Conservation (phyloP, 352 stramenopile genomes). For the Thalassiosira mediterranea region DNA sequence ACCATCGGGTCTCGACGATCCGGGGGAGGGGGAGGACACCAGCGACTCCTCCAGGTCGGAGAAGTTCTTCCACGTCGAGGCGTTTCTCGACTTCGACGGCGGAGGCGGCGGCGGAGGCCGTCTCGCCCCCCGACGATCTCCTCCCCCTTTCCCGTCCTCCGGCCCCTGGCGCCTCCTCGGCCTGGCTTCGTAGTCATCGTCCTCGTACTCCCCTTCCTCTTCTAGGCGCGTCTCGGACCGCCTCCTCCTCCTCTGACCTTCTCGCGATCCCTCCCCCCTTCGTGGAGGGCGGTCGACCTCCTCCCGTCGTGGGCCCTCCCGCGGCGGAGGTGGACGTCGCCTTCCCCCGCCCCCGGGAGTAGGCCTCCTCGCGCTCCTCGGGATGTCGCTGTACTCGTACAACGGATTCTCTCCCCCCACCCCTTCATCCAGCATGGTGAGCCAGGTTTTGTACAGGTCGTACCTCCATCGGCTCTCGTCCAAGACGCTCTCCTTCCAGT, state of each 20-base stretch:
- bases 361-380: neutral
- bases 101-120: constrained; percentile 8
- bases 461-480: constrained; percentile 80
- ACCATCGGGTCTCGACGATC: neutral
- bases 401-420: constrained; percentile 64
- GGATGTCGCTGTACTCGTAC: constrained; percentile 39
- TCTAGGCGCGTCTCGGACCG: too few relatives aligned
- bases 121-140: neutral
- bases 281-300: too few relatives aligned
- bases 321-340: constrained; percentile 1
- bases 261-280: too few relatives aligned
- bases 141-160: constrained; percentile 7
- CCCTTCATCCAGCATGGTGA: constrained; percentile 70
- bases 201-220: neutral
- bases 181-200: constrained; percentile 3
- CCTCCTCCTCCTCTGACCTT: too few relatives aligned
- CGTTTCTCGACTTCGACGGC: neutral
- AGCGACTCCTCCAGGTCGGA: constrained; percentile 49
- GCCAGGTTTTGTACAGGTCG: constrained; percentile 80
- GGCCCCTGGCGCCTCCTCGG: constrained; percentile 2
- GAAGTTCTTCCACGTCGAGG: constrained; percentile 34
- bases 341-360: neutral
- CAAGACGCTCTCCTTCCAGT: constrained; percentile 69
- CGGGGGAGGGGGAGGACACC: constrained; percentile 2
- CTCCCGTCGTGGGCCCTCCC: too few relatives aligned